Conservation (phyloP, 441 rosid genomes). For the Jatropha multifida region DNA sequence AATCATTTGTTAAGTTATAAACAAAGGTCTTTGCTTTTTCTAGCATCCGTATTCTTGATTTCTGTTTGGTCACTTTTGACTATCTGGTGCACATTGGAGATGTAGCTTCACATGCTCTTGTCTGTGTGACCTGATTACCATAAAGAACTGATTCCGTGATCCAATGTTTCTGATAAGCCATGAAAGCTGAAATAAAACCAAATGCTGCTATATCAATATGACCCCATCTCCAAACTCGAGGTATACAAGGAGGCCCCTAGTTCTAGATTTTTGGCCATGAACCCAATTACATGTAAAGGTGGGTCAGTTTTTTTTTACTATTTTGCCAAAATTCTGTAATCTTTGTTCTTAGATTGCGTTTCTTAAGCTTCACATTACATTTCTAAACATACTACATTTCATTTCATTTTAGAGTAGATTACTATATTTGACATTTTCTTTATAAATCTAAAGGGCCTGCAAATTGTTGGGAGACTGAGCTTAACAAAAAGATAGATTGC, state of each 20-base stretch:
- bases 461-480: too few species aligned
- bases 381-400: too few species aligned
- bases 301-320: neutral
- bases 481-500: too few species aligned
- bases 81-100: constrained; percentile 11
- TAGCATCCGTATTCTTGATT: neutral
- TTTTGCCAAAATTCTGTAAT: too few species aligned
- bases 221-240: constrained; percentile 1
- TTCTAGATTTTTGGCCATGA: neutral
- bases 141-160: constrained; percentile 28
- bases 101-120: constrained; percentile 35
- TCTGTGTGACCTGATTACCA: constrained; percentile 13
- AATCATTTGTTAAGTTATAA: neutral
- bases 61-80: neutral
- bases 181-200: neutral
- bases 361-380: too few species aligned
- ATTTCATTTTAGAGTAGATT: too few species aligned
- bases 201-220: neutral
- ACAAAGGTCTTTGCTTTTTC: neutral
- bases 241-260: neutral
- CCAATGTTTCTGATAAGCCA: constrained; percentile 22
- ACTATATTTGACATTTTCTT: too few species aligned
- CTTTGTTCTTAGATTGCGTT: too few species aligned
- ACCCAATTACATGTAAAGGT: constrained; percentile 9
- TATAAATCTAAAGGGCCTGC: too few species aligned